Base-by-base conservation (phyloP, 2,329 filamentous ascomycete genomes). In the Xylaria sp. region DNA sequence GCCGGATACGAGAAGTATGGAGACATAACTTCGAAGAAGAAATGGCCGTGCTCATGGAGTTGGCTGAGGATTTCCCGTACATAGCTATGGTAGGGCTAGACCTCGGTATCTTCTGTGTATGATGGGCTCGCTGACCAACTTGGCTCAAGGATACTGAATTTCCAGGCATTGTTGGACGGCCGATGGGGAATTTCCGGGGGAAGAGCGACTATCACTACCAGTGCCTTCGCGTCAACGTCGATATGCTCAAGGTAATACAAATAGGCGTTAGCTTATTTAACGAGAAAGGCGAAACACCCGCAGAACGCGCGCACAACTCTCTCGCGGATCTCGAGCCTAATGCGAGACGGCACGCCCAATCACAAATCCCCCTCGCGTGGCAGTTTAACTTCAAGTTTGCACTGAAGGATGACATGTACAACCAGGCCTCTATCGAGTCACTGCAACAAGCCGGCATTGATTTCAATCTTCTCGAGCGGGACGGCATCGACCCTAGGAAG, bases 201-300 rank as follows among this genome's bases (percentile, higher is more conserved):
- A 98, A 97, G 82, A 96, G 94, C 71, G 95, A 97, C 75, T 99
- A 99, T 77, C 96, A 99, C 79, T 99, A 99, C 81, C 96, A 99
- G 83, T 98, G 95, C 67, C 86, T 99, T 53, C 92, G 96, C 68
- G 96, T 94, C 74, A 99, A 99, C 77, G 96, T 99, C 75, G 96
- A 99, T 77, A 89, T 99, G 76, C 88, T 99, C 75, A 97, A 97
- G 79, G 94, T 98, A 73, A 98, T 99, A 71, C 96, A 99, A 79
- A 91, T 99, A 65, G 96, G 96, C 65, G 91, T 99, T 73, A 97
- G 95, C 2, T 84, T 99, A 17, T 98, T 97, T 83, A 94, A 93
- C 69, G 87, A 94, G 66, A 91, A 97, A 68, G 96, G 96, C 67
- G 93, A 98, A 72, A 89, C 93, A 1, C 93, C 93, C 0, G 92